Evolutionary conservation across 129 eudicot genomes (phyloP).

Genomic region (Flaveria linearis): DNA sequence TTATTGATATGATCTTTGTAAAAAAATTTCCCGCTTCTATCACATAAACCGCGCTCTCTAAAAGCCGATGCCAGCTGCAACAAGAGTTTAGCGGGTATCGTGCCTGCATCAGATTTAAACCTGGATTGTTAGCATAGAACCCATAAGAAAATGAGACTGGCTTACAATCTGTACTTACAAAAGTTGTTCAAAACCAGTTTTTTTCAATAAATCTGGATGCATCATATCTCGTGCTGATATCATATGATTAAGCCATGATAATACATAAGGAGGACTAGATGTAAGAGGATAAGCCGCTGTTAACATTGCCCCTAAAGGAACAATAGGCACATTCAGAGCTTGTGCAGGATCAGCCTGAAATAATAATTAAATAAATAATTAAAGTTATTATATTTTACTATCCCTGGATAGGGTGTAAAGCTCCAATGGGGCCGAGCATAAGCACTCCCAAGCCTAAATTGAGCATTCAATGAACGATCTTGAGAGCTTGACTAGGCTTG

Average conservation of each 20-base stretch:
- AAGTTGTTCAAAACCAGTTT: constrained; percentile 88
- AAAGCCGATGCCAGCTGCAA: constrained; percentile 82
- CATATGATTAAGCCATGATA: constrained; percentile 78
- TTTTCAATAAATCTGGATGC: constrained; percentile 76
- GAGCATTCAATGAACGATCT: no score
- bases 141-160: neutral
- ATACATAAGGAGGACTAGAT: constrained; percentile 77
- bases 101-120: constrained; percentile 54
- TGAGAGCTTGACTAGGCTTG: no score
- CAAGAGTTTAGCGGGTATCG: constrained; percentile 84
- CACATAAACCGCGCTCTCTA: constrained; percentile 71
- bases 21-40: constrained; percentile 69
- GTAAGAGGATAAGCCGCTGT: constrained; percentile 84
- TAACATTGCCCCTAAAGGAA: constrained; percentile 88
- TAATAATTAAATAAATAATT: constrained; percentile 4
- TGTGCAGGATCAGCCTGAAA: constrained; percentile 92
- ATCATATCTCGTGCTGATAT: constrained; percentile 94
- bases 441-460: no score
- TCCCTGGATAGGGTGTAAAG: constrained; percentile 2
- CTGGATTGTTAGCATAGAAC: constrained; percentile 16
- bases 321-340: constrained; percentile 83
- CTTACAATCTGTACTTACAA: constrained; percentile 51
- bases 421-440: no score
- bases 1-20: constrained; percentile 88
- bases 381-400: neutral